These are phyloP conservation scores for Boletus tomentosulus DNA, from an alignment of 768 basidiomycete genomes.

Conservation along the genomic window DNA sequence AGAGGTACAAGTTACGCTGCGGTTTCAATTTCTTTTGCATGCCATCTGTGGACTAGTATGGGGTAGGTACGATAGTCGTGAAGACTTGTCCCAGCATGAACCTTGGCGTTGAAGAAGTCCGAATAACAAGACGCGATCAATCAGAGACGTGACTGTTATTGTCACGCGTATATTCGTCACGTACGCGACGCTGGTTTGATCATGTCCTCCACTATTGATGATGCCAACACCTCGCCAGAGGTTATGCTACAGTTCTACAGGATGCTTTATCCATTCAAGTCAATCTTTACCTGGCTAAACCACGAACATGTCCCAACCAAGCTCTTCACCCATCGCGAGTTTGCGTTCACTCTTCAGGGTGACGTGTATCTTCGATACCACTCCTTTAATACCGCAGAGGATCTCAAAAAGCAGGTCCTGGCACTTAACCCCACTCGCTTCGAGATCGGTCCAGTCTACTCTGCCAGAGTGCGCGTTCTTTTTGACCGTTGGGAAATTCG, in stretches of 20 bases:
- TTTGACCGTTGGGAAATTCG: neutral
- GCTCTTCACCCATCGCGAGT: conserved; percentile 91
- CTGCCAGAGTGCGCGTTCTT: conserved; percentile 61
- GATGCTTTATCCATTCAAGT: conserved; percentile 91
- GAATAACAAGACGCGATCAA: too few relatives aligned
- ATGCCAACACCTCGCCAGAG: conserved; percentile 44
- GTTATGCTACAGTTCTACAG: conserved; percentile 81
- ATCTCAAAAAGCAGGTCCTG: conserved; percentile 87
- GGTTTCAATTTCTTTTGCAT: too few relatives aligned
- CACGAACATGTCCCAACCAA: conserved; percentile 77
- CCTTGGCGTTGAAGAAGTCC: too few relatives aligned
- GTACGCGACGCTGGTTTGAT: conserved; percentile 2
- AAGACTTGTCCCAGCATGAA: too few relatives aligned
- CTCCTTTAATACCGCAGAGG: conserved; percentile 80
- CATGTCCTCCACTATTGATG: conserved; percentile 15
- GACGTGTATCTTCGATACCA: conserved; percentile 95
- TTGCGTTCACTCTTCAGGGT: conserved; percentile 86
- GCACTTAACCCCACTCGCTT: conserved; percentile 87
- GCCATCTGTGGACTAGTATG: too few relatives aligned
- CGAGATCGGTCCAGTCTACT: conserved; percentile 95
- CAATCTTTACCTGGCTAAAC: conserved; percentile 92
- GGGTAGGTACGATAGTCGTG: too few relatives aligned
- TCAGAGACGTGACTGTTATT: conserved; percentile 19
- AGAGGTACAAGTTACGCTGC: too few relatives aligned
- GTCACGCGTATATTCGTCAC: conserved; percentile 19